A percentile compares a stretch with the other conserved stretches of the same genome.
These are phyloP conservation scores for Wickerhamomyces sp. DNA, from an alignment of 1,139 yeast species.

Conservation along the genomic window DNA sequence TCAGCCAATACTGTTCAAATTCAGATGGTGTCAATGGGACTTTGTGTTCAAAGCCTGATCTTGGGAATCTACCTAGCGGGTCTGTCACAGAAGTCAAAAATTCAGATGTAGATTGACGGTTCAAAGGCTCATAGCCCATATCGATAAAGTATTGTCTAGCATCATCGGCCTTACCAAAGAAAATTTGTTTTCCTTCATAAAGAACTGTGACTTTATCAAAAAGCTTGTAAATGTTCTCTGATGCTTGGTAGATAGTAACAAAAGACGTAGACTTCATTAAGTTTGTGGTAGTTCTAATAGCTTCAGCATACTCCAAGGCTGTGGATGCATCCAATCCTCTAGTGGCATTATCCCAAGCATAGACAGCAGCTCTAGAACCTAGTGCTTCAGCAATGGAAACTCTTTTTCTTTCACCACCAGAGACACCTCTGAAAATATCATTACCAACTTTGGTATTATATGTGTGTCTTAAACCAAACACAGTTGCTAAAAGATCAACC, in stretches of 20 bases:
- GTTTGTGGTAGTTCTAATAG: slow-evolving; percentile 37
- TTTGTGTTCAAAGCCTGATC: slow-evolving; percentile 47
- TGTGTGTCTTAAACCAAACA: slow-evolving; percentile 58
- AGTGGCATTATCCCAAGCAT: slow-evolving; percentile 61
- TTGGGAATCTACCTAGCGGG: slow-evolving; percentile 44
- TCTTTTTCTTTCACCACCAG: slow-evolving; percentile 82
- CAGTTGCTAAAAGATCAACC: slow-evolving; percentile 46
- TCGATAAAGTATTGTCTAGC: slow-evolving; percentile 41
- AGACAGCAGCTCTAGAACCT: slow-evolving; percentile 42
- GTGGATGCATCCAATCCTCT: slow-evolving; percentile 59
- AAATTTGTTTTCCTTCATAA: slow-evolving; percentile 41
- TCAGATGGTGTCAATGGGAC: slow-evolving; percentile 70
- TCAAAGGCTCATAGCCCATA: slow-evolving; percentile 37
- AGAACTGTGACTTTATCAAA: slow-evolving; percentile 41
- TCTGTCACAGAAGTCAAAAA: slow-evolving; percentile 54
- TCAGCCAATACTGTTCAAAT: slow-evolving; percentile 60
- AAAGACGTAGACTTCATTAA: slow-evolving; percentile 35
- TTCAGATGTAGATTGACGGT: slow-evolving; percentile 50
- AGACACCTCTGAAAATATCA: slow-evolving; percentile 69
- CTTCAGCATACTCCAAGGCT: slow-evolving; percentile 42
- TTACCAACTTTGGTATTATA: slow-evolving; percentile 64
- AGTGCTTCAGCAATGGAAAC: slow-evolving; percentile 65
- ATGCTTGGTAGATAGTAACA: slow-evolving; percentile 41
- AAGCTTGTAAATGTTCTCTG: slow-evolving; percentile 41
- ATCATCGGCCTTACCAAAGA: slow-evolving; percentile 33